These are phyloP conservation scores for Pythium rishiriense DNA, from an alignment of 352 stramenopile genomes.

Conservation along the genomic window DNA sequence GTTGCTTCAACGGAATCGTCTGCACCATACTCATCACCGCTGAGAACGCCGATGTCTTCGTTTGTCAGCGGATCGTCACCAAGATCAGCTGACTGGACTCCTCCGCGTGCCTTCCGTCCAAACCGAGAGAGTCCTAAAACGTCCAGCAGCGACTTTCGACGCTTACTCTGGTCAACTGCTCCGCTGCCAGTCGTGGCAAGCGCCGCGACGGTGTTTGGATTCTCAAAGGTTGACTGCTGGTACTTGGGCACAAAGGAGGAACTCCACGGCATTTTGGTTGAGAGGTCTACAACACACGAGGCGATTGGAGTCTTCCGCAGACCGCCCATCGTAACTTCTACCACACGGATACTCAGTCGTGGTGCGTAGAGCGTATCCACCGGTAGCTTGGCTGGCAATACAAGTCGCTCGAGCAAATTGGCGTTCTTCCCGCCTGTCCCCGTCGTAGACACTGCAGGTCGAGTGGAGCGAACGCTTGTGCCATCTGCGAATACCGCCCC, in stretches of 20 bases:
- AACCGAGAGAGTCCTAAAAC: not conserved
- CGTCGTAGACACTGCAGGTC: slow-evolving; percentile 18
- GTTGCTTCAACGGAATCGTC: slow-evolving; percentile 14
- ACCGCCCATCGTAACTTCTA: slow-evolving; percentile 52
- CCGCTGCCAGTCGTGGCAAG: slow-evolving; percentile 1
- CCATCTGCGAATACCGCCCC: slow-evolving; percentile 52
- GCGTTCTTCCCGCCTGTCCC: slow-evolving; percentile 57
- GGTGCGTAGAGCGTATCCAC: slow-evolving; percentile 61
- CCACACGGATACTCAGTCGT: slow-evolving; percentile 63
- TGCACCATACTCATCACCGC: slow-evolving; percentile 8
- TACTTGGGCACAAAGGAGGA: slow-evolving; percentile 37
- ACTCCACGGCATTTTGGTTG: slow-evolving; percentile 72
- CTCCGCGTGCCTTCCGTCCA: not conserved
- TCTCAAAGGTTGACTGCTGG: slow-evolving; percentile 44
- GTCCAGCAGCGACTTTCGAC: slow-evolving; percentile 8
- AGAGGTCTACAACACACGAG: slow-evolving; percentile 57
- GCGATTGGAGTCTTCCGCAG: slow-evolving; percentile 56
- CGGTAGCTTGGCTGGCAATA: slow-evolving; percentile 50
- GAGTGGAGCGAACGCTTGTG: slow-evolving; percentile 41
- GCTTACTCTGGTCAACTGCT: not conserved
- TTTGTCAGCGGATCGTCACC: slow-evolving; percentile 9
- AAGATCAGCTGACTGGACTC: not conserved
- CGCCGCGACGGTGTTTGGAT: slow-evolving; percentile 23
- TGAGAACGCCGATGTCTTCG: slow-evolving; percentile 7
- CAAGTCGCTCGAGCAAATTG: slow-evolving; percentile 69